Conservation (phyloP, 495 filamentous ascomycete genomes). For the Penicillium odoratum region DNA sequence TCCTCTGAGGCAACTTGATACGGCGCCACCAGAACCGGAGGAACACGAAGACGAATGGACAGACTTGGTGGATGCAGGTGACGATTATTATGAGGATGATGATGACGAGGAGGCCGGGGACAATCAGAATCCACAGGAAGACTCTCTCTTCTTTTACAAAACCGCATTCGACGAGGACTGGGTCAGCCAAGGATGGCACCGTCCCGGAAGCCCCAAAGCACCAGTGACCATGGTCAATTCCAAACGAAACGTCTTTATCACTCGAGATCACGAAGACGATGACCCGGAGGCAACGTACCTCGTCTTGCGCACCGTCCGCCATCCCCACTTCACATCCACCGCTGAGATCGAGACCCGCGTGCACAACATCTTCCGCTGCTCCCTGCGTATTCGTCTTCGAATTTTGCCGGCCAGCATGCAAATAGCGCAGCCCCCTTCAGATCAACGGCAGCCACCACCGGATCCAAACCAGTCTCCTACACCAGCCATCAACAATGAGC, state of each 20-base stretch:
- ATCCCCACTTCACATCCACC: conserved; percentile 56
- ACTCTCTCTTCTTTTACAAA: conserved; percentile 32
- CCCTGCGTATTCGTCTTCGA: conserved; percentile 59
- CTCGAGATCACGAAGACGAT: conserved; percentile 23
- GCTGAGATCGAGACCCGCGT: conserved; percentile 63
- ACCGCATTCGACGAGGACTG: conserved; percentile 51
- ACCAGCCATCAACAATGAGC: background rate
- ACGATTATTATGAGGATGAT: conserved; percentile 38
- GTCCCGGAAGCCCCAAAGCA: conserved; percentile 41
- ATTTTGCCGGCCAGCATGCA: conserved; percentile 25
- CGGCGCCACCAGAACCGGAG: conserved; percentile 22
- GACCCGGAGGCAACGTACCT: conserved; percentile 50
- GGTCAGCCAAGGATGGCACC: conserved; percentile 60
- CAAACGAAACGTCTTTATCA: conserved; percentile 65
- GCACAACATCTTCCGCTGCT: conserved; percentile 57
- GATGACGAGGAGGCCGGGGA: background rate
- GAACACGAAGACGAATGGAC: conserved; percentile 34
- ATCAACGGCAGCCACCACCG: conserved; percentile 5
- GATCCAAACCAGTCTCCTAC: conserved; percentile 4
- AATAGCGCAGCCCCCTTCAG: conserved; percentile 13
- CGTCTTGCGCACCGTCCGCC: conserved; percentile 60
- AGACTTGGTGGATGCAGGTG: conserved; percentile 35
- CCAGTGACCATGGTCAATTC: conserved; percentile 61
- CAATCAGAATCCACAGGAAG: conserved; percentile 2
- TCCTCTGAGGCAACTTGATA: conserved; percentile 20